These are phyloP conservation scores for Cryptosporidium sp. DNA, from an alignment of 169 alveolate genomes.

Conservation along the genomic window DNA sequence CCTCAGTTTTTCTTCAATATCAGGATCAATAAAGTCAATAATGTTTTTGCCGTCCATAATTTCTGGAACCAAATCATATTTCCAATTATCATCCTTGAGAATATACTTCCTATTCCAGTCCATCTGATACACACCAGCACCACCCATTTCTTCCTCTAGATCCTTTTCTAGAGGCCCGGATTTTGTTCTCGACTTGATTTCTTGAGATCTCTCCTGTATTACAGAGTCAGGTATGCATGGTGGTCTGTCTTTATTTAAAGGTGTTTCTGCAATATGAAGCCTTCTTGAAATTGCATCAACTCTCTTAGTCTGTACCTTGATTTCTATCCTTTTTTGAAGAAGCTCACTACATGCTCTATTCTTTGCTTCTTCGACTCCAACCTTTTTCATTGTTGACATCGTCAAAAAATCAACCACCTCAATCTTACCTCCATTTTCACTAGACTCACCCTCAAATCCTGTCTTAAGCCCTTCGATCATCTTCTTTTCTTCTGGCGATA, in stretches of 20 bases:
- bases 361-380: conserved; percentile 91
- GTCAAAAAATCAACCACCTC: conserved; percentile 73
- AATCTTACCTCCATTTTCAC: conserved; percentile 77
- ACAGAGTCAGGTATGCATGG: conserved; percentile 90
- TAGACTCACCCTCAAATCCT: conserved; percentile 77
- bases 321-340: conserved; percentile 77
- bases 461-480: conserved; percentile 82
- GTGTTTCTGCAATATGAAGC: conserved; percentile 82
- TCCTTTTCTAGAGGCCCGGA: conserved; percentile 74
- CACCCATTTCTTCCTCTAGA: conserved; percentile 93
- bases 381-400: conserved; percentile 86
- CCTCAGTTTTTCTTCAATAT: conserved; percentile 93
- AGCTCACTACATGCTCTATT: conserved; percentile 88
- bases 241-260: conserved; percentile 82
- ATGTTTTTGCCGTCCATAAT: conserved; percentile 97
- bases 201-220: conserved; percentile 75
- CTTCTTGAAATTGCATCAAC: conserved; percentile 83
- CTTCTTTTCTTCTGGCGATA: conserved; percentile 84
- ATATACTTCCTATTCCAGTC: conserved; percentile 89
- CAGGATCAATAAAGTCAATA: conserved; percentile 96
- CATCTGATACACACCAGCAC: conserved; percentile 97
- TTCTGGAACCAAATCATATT: conserved; percentile 98
- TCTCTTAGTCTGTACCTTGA: conserved; percentile 76
- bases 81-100: conserved; percentile 94
- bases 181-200: conserved; percentile 20